Percentiles rank a stretch among this genome's conserved stretches.
Evolutionary conservation across 1,284 basidiomycete species (phyloP).

Genomic region (Heterobasidion parviporum): DNA sequence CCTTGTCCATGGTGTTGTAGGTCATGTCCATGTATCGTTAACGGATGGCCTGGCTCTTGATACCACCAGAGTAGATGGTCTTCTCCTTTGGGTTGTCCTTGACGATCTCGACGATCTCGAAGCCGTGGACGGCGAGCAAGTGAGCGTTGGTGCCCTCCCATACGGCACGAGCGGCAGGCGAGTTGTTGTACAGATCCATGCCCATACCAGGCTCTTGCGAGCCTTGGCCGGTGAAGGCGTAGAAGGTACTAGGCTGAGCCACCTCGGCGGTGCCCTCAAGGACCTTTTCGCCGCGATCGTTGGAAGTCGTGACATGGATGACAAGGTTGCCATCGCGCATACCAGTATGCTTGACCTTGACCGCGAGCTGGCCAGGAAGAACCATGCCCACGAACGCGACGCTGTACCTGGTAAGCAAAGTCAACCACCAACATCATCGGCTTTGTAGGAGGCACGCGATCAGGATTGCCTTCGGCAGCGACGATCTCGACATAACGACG

Average conservation of each 20-base stretch:
- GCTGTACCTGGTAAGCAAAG: constrained; percentile 54
- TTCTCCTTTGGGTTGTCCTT: constrained; percentile 96
- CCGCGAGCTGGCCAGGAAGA: constrained; percentile 81
- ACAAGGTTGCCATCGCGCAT: constrained; percentile 93
- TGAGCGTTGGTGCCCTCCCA: constrained; percentile 97
- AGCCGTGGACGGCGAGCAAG: constrained; percentile 90
- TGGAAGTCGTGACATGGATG: constrained; percentile 85
- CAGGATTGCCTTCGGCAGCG: constrained; percentile 87
- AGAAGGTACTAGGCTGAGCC: constrained; percentile 86
- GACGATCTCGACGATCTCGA: constrained; percentile 98
- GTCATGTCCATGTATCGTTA: constrained; percentile 99
- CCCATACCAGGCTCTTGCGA: constrained; percentile 99
- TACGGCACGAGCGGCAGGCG: constrained; percentile 88
- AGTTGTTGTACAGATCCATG: constrained; percentile 94
- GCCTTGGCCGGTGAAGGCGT: constrained; percentile 98
- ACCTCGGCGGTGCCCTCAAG: constrained; percentile 91
- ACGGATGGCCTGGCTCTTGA: constrained; percentile 96
- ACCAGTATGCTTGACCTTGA: constrained; percentile 84
- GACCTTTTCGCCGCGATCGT: constrained; percentile 84
- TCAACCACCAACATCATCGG: constrained; percentile 7
- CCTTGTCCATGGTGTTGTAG: constrained; percentile 94
- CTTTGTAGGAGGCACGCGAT: constrained; percentile 59
- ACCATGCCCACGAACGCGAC: constrained; percentile 97
- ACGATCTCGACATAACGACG: constrained; percentile 90
- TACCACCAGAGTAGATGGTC: constrained; percentile 98